These are phyloP conservation scores for Otatea glauca DNA, from an alignment of 176 grass and related monocot species.

Conservation along the genomic window DNA sequence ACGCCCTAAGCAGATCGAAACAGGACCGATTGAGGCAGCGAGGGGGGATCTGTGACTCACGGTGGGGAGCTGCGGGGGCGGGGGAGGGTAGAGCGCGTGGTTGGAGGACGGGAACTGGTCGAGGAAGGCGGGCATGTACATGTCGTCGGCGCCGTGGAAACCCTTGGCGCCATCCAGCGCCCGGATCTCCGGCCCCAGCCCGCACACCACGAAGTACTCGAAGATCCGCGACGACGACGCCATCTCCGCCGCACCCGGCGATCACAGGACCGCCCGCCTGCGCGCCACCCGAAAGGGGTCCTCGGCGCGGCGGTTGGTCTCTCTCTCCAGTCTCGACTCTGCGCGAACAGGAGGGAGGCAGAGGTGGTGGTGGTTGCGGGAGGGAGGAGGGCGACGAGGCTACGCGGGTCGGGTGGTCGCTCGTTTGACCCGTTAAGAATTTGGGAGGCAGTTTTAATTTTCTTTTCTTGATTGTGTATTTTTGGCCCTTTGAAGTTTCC, in stretches of 20 bases:
- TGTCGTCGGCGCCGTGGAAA: constrained; percentile 68
- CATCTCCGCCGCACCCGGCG: constrained; percentile 37
- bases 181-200: constrained; percentile 92
- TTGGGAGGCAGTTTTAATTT: neutral
- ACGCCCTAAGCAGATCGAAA: neutral
- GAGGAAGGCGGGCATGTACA: constrained; percentile 88
- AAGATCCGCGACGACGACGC: constrained; percentile 62
- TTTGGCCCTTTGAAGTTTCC: no score
- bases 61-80: constrained; percentile 89
- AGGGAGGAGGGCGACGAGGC: constrained; percentile 40
- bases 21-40: constrained; percentile 41
- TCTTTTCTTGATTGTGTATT: neutral
- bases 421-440: constrained; percentile 50
- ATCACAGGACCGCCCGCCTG: constrained; percentile 6
- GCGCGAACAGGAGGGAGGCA: neutral
- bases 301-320: constrained; percentile 8
- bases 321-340: constrained; percentile 17
- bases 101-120: constrained; percentile 84
- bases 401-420: constrained; percentile 36
- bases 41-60: constrained; percentile 76
- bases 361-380: constrained; percentile 18
- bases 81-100: constrained; percentile 86
- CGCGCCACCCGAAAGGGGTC: constrained; percentile 11
- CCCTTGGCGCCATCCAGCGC: constrained; percentile 81
- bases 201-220: constrained; percentile 99